Percentiles rank a stretch among this genome's conserved stretches.
phyloP scores from a whole-genome alignment of 441 rosid genomes.

The Omphalea diandra region DNA sequence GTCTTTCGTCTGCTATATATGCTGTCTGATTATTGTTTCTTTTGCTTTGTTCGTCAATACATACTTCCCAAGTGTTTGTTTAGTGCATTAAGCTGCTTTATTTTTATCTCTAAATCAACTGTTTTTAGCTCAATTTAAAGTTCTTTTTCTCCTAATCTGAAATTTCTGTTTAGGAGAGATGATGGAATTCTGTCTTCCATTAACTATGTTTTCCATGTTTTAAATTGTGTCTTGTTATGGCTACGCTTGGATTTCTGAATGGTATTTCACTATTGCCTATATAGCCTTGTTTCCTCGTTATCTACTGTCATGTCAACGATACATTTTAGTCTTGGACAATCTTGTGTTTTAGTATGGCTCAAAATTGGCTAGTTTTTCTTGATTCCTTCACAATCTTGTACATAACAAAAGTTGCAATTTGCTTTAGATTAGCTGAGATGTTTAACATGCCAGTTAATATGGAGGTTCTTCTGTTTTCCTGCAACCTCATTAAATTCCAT shows the following conservation, averaged over 20 bases:
- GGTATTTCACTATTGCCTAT: background rate
- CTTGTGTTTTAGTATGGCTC: background rate
- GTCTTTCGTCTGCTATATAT: too few species aligned
- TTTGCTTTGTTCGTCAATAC: background rate
- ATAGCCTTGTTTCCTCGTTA: background rate
- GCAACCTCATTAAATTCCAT: too few species aligned
- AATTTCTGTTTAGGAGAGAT: background rate
- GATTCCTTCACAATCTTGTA: background rate
- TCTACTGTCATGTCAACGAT: background rate
- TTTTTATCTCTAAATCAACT: background rate
- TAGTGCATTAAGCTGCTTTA: background rate
- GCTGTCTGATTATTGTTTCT: background rate
- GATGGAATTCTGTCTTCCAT: background rate
- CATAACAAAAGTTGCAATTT: background rate
- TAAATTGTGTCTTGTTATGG: background rate
- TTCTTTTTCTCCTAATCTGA: background rate
- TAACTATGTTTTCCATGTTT: background rate
- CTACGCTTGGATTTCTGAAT: background rate
- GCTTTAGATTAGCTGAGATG: background rate
- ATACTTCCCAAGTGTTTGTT: background rate
- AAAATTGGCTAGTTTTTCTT: background rate
- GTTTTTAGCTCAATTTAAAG: background rate
- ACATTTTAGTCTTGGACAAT: background rate
- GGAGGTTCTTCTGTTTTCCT: background rate
- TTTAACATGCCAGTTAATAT: background rate